Evolutionary conservation across 805 yeast genomes (phyloP).

Genomic region (Blastobotrys chiropterorum): DNA sequence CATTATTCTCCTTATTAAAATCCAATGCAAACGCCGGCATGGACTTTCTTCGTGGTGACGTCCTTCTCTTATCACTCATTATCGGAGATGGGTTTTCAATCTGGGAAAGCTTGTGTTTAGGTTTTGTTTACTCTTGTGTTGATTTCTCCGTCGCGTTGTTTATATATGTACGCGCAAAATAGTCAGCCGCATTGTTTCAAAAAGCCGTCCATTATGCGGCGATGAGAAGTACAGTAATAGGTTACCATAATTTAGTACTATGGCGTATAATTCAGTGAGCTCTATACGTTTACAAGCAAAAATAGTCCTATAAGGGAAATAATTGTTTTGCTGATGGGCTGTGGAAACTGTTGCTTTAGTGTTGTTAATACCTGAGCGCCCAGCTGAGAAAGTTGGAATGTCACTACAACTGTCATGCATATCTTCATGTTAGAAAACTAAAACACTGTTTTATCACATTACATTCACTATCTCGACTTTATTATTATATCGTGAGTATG

Average conservation of each 20-base stretch:
- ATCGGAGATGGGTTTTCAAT: background rate
- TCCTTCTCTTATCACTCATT: constrained; percentile 22
- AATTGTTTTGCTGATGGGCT: no score
- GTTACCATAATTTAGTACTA: background rate
- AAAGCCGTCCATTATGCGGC: background rate
- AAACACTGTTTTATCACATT: no score
- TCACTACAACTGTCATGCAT: no score
- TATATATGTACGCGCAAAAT: background rate
- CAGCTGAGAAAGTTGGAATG: no score
- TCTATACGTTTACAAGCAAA: no score
- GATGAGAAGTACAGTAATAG: background rate
- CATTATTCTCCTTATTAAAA: constrained; percentile 55
- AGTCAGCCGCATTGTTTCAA: background rate
- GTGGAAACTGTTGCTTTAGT: no score
- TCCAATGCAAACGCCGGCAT: constrained; percentile 75
- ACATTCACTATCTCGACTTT: no score
- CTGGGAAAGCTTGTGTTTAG: background rate
- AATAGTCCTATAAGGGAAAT: no score
- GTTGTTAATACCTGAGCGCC: no score
- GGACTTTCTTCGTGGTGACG: constrained; percentile 45
- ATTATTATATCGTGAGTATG: no score
- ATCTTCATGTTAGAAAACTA: no score
- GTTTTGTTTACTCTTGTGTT: background rate
- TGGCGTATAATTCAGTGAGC: background rate
- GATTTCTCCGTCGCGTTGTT: constrained; percentile 4